Conservation (phyloP, 306 rosid genomes). For the Prunus mongolica region DNA sequence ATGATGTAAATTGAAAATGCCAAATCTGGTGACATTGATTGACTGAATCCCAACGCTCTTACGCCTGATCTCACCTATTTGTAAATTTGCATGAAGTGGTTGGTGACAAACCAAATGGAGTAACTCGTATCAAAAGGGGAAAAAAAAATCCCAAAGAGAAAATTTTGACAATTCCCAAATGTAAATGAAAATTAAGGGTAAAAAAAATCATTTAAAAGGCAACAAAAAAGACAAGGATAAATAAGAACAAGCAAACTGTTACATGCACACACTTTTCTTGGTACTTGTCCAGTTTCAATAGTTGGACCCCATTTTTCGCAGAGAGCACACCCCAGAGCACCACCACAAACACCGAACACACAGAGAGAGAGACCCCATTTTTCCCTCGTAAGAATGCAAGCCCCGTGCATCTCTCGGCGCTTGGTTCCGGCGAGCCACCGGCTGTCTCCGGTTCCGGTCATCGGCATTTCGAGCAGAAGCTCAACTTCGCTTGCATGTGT, state of each 20-base stretch:
- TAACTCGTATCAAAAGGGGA: too few relatives aligned
- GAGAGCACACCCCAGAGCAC: neutral
- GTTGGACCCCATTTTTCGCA: neutral
- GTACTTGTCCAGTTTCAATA: neutral
- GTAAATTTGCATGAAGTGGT: too few relatives aligned
- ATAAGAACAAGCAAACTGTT: neutral
- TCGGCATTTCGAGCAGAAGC: conserved; percentile 20
- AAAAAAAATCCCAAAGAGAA: too few relatives aligned
- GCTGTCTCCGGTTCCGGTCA: conserved; percentile 19
- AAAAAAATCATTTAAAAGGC: too few relatives aligned
- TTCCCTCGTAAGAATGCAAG: conserved; percentile 14
- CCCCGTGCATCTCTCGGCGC: conserved; percentile 24
- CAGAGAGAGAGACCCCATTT: neutral
- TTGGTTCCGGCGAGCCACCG: conserved; percentile 19
- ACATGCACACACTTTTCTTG: neutral
- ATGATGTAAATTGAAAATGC: too few relatives aligned
- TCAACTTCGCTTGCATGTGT: conserved; percentile 18
- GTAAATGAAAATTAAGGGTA: too few relatives aligned
- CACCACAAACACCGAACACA: neutral
- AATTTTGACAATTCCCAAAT: too few relatives aligned
- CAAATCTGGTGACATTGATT: too few relatives aligned
- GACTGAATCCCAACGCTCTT: too few relatives aligned
- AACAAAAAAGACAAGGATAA: neutral
- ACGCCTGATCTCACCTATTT: too few relatives aligned
- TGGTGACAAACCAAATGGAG: too few relatives aligned